A percentile compares a stretch with the other conserved stretches of the same genome.
Evolutionary conservation across 2,329 filamentous ascomycete species (phyloP).

Genomic region (Trichoderma sp.): DNA sequence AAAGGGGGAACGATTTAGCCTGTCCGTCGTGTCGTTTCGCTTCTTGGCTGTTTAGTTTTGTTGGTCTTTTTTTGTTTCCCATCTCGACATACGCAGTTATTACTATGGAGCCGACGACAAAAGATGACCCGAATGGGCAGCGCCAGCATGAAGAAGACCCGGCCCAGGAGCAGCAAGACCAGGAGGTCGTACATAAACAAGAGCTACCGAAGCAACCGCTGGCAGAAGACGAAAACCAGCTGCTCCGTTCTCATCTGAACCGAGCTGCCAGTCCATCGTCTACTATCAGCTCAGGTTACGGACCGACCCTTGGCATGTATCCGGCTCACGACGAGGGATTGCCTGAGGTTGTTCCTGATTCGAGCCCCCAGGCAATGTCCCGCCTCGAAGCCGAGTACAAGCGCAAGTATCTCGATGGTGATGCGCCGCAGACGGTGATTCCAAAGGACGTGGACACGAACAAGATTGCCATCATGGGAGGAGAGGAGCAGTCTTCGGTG

Average conservation of each 20-base stretch:
- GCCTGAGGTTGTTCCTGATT: conserved; percentile 15
- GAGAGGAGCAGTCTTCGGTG: not conserved
- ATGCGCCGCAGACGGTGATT: not conserved
- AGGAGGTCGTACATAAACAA: not conserved
- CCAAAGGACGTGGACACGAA: not conserved
- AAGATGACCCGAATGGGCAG: not conserved
- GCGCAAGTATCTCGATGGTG: conserved; percentile 14
- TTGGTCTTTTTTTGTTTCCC: not conserved
- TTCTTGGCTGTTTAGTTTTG: not conserved
- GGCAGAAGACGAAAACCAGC: not conserved
- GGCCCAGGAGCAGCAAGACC: not conserved
- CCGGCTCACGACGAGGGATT: conserved; percentile 10
- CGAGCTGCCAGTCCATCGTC: not conserved
- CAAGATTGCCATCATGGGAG: conserved; percentile 16
- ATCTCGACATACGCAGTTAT: not conserved
- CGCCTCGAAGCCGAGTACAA: conserved; percentile 16
- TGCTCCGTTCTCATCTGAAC: not conserved
- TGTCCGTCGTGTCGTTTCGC: not conserved
- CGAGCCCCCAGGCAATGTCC: not conserved
- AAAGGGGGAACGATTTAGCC: not conserved
- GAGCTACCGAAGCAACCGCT: not conserved
- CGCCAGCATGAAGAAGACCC: not conserved
- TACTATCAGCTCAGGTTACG: conserved; percentile 13
- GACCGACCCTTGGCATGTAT: conserved; percentile 1
- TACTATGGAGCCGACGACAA: not conserved